phyloP scores from a whole-genome alignment of 768 basidiomycete genomes.

The Mycena haematopus region DNA sequence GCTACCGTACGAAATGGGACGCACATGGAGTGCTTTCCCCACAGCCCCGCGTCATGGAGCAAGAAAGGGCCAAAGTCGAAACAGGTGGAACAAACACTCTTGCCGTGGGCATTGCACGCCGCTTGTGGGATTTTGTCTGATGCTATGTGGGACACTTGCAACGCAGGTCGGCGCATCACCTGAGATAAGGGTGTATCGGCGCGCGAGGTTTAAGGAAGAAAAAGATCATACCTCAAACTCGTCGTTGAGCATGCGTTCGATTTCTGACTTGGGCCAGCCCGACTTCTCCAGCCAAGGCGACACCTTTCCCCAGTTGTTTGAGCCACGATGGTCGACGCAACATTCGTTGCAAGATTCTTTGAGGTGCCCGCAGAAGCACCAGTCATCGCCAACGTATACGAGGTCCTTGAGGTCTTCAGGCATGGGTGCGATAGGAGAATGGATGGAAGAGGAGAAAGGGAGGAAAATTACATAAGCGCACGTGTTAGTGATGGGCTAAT shows the following conservation, averaged over 20 bases:
- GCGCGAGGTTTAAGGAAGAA: background rate
- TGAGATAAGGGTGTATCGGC: background rate
- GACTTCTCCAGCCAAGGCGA: constrained; percentile 11
- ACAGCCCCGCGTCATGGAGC: constrained; percentile 12
- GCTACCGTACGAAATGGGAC: constrained; percentile 3
- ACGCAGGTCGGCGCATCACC: constrained; percentile 8
- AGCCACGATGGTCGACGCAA: constrained; percentile 17
- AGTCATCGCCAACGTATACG: constrained; percentile 10
- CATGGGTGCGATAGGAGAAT: constrained; percentile 1
- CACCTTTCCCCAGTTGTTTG: constrained; percentile 11
- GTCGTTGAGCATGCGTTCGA: constrained; percentile 7
- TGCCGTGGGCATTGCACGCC: constrained; percentile 16
- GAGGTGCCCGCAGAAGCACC: constrained; percentile 22
- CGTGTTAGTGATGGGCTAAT: too few species aligned
- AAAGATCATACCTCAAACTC: constrained; percentile 11
- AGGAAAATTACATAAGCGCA: too few species aligned
- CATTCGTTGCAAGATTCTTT: constrained; percentile 16
- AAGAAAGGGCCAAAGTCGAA: constrained; percentile 21
- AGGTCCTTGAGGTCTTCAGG: background rate
- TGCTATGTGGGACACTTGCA: constrained; percentile 11
- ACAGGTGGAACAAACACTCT: constrained; percentile 3
- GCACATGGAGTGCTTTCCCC: constrained; percentile 9
- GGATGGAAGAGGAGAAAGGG: background rate
- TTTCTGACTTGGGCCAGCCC: constrained; percentile 17
- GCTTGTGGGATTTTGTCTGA: background rate